Evolutionary conservation across 768 basidiomycete species (phyloP), one percentile per base, ranked within the genome.

Genomic region (Hypsizygus marmoreus): DNA sequence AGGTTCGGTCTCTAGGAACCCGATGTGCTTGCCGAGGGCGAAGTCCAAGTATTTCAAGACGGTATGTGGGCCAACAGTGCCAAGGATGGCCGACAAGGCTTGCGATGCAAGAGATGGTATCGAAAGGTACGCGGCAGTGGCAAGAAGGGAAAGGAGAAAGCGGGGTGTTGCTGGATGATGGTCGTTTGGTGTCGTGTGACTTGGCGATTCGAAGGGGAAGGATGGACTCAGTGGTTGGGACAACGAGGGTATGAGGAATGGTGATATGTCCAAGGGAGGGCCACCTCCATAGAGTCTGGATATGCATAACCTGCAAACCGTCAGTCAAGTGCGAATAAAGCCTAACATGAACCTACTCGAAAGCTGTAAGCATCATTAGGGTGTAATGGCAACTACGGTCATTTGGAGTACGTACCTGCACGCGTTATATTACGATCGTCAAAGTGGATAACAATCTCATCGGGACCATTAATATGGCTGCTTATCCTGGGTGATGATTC

Each of bases 391-490:
- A 37, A 19, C 19, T 47, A 13, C 39, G 38, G 39, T 24, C 36
- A 49, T n/a, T n/a, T n/a, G 14, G 31, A 14, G 12, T 31, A 71
- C 82, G 56, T 31, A 90, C 89, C 89, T 62, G 90, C 80, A 54
- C 92, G 76, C 6, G 91, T 91, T 60, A 95, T 95, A 59, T 95
- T 95, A 12, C 72, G 78, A 60, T 95, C 93, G 59, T 92, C 85
- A 51, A 94, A 87, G 34, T 74, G 72, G 33, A 95, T 71, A 51
- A 82, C 73, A 39, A 95, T 78, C 49, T 84, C 77, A 41, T 84
- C 80, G 2, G 72, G 59, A 12, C 60, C 64, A 40, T 53, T 49
- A 36, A 51, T 55, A 13, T 59, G 58, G 33, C 44, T 53, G 32
- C 58, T 51, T n/a, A 57, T 59, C 23, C 67, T 50, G 36, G 60